Percentiles rank a stretch among this genome's conserved stretches.
These are phyloP conservation scores for Aotearoamyces nothofagi DNA, from an alignment of 2,329 filamentous ascomycete genomes.

Conservation along the genomic window DNA sequence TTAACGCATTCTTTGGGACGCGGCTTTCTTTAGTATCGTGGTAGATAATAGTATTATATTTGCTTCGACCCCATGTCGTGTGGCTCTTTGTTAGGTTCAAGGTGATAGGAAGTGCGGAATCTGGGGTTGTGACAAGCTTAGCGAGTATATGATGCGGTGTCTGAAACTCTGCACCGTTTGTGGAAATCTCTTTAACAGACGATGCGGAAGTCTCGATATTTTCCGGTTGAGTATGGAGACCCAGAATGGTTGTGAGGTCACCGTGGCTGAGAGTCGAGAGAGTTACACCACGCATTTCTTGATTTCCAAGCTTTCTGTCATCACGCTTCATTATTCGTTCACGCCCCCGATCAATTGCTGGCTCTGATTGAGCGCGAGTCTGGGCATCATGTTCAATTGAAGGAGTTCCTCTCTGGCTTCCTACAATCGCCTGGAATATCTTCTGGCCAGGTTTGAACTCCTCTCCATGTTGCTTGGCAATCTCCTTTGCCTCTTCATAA, in stretches of 20 bases:
- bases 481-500: constrained; percentile 36
- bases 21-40: constrained; percentile 45
- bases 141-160: constrained; percentile 36
- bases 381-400: constrained; percentile 11
- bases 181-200: background rate
- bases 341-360: constrained; percentile 11
- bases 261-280: constrained; percentile 2
- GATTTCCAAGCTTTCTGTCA: constrained; percentile 12
- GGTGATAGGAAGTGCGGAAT: constrained; percentile 49
- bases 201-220: background rate
- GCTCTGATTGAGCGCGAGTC: constrained; percentile 13
- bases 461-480: constrained; percentile 33
- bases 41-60: constrained; percentile 53
- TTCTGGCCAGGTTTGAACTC: constrained; percentile 36
- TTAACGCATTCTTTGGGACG: constrained; percentile 71
- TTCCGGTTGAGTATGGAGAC: background rate
- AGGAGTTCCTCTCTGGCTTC: constrained; percentile 12
- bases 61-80: constrained; percentile 64
- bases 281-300: background rate
- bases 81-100: constrained; percentile 52
- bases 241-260: background rate
- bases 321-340: constrained; percentile 15
- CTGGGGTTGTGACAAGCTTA: constrained; percentile 46
- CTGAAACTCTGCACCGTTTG: constrained; percentile 9
- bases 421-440: constrained; percentile 22